phyloP scores from a whole-genome alignment of 108 stramenopile species.

The Nitzschia palea region DNA sequence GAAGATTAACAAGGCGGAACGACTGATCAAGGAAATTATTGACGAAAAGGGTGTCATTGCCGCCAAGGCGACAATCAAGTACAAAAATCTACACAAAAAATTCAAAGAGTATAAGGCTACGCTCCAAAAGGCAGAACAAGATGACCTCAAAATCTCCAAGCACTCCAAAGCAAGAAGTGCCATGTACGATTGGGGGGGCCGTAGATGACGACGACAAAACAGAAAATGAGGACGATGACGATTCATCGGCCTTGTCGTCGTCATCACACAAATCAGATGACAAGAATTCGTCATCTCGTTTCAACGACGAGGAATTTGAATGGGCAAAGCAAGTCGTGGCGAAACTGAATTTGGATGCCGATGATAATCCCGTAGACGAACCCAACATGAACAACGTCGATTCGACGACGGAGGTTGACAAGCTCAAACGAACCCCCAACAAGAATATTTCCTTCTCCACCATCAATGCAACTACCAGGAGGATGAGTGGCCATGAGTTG shows the following conservation, averaged over 20 bases:
- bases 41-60: not conserved
- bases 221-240: not conserved
- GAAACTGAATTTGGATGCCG: not conserved
- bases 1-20: slow-evolving; percentile 2
- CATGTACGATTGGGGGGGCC: slow-evolving; percentile 12
- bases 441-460: slow-evolving; percentile 9
- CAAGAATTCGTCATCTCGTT: not conserved
- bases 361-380: not conserved
- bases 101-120: slow-evolving; percentile 3
- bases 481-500: not conserved
- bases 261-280: not conserved
- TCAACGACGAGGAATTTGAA: slow-evolving; percentile 7
- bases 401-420: not conserved
- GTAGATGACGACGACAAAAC: not conserved
- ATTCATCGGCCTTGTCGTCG: not conserved
- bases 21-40: slow-evolving; percentile 8
- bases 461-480: slow-evolving; percentile 5
- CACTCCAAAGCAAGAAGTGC: not conserved
- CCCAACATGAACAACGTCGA: not conserved
- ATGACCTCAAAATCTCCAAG: not conserved
- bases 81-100: slow-evolving; percentile 3
- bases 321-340: slow-evolving; percentile 15
- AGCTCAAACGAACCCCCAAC: not conserved
- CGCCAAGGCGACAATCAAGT: not conserved
- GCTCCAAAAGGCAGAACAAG: not conserved